Percentiles rank a stretch among this genome's conserved stretches.
These are phyloP conservation scores for Nannizziopsis barbatae DNA, from an alignment of 2,329 filamentous ascomycete species.

Conservation along the genomic window DNA sequence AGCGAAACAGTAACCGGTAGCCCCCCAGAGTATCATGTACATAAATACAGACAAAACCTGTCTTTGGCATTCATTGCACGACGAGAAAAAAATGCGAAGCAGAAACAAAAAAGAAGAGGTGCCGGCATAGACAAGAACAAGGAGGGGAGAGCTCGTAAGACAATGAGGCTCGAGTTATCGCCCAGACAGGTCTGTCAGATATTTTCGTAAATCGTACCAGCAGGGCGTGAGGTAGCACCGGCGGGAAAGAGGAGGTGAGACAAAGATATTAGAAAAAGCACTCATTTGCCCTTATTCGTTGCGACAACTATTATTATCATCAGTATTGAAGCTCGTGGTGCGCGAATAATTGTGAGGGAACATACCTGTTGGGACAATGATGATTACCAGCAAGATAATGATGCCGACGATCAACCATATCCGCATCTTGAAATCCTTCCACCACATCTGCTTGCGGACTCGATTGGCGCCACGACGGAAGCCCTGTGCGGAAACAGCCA, in stretches of 20 bases:
- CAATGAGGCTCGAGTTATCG: not conserved
- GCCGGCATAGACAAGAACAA: slow-evolving; percentile 9
- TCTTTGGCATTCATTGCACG: slow-evolving; percentile 2
- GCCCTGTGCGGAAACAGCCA: slow-evolving; percentile 82
- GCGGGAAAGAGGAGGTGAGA: not conserved
- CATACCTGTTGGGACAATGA: slow-evolving; percentile 84
- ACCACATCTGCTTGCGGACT: slow-evolving; percentile 98
- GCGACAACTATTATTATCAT: slow-evolving; percentile 14
- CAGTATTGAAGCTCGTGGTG: not conserved
- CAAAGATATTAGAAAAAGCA: no score
- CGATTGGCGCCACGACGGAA: slow-evolving; percentile 95
- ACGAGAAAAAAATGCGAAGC: not conserved
- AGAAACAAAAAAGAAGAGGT: not conserved
- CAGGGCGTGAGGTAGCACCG: not conserved
- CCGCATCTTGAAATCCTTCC: slow-evolving; percentile 99
- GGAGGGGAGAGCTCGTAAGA: not conserved
- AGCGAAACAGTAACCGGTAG: slow-evolving; percentile 11
- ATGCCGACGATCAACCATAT: slow-evolving; percentile 89
- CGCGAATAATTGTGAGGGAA: slow-evolving; percentile 12
- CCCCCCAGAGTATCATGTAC: slow-evolving; percentile 33
- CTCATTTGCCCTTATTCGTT: slow-evolving; percentile 12
- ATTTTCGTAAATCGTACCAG: not conserved
- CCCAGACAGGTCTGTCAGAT: not conserved
- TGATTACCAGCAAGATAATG: slow-evolving; percentile 81
- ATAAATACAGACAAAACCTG: not conserved